Evolutionary conservation across 192 early-diverging fungal species (phyloP).

Genomic region (Dissophora globulifera): DNA sequence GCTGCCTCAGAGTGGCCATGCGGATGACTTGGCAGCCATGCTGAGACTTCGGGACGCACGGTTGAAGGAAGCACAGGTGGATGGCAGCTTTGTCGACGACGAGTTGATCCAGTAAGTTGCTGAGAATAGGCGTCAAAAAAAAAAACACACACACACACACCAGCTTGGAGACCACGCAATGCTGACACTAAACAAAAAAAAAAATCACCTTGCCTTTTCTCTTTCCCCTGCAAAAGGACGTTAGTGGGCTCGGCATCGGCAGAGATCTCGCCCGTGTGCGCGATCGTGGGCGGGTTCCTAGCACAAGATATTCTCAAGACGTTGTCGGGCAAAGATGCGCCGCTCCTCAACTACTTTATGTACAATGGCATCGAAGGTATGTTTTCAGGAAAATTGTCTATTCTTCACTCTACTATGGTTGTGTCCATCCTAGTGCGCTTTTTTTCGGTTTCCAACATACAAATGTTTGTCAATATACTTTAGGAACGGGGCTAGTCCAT

Average conservation of each 20-base stretch:
- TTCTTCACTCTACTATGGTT: too few species aligned
- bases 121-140: background rate
- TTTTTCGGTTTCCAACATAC: background rate
- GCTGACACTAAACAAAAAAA: too few species aligned
- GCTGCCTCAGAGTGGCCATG: slow-evolving; percentile 12
- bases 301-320: slow-evolving; percentile 93
- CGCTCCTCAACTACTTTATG: slow-evolving; percentile 84
- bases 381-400: too few species aligned
- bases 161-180: too few species aligned
- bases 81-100: slow-evolving; percentile 28
- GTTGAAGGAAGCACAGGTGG: slow-evolving; percentile 34
- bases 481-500: slow-evolving; percentile 43
- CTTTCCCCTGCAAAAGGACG: too few species aligned
- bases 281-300: slow-evolving; percentile 89
- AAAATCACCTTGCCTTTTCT: too few species aligned
- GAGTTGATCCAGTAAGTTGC: slow-evolving; percentile 28
- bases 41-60: slow-evolving; percentile 31
- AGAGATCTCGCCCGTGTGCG: slow-evolving; percentile 83
- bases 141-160: too few species aligned
- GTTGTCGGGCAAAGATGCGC: slow-evolving; percentile 82
- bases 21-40: slow-evolving; percentile 56
- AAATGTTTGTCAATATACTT: background rate
- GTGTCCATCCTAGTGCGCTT: background rate
- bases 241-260: slow-evolving; percentile 56
- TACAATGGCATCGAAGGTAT: slow-evolving; percentile 73